Evolutionary conservation across 495 filamentous ascomycete species (phyloP).

Genomic region (Aspergillus cristatus): DNA sequence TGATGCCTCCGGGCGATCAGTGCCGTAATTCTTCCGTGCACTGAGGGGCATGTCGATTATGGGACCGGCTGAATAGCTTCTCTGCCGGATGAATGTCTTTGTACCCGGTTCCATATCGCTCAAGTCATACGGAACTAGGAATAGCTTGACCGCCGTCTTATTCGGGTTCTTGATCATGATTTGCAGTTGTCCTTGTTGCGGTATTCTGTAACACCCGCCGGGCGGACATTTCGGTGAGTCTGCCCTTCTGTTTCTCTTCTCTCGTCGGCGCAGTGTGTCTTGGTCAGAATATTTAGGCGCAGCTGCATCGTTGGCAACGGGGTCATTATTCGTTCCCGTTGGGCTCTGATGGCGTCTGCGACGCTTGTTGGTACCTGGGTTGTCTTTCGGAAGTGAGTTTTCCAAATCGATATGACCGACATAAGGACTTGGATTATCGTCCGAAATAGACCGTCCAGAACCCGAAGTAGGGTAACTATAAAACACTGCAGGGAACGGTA

Average conservation of each 20-base stretch:
- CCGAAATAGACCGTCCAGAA: conserved; percentile 47
- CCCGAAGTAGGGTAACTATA: conserved; percentile 75
- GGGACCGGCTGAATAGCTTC: conserved; percentile 84
- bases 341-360: conserved; percentile 41
- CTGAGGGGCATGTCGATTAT: conserved; percentile 61
- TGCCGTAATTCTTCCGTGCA: conserved; percentile 41
- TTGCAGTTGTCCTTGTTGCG: conserved; percentile 89
- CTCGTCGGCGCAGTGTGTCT: conserved; percentile 24
- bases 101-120: conserved; percentile 91
- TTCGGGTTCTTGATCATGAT: conserved; percentile 96
- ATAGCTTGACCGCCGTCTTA: conserved; percentile 93
- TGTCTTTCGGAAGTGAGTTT: conserved; percentile 50
- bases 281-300: conserved; percentile 9
- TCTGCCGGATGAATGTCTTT: conserved; percentile 94
- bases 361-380: conserved; percentile 31
- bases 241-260: conserved; percentile 52
- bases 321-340: conserved; percentile 17
- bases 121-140: conserved; percentile 90
- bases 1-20: conserved; percentile 32
- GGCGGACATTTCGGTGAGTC: conserved; percentile 64
- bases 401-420: conserved; percentile 92
- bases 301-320: conserved; percentile 5
- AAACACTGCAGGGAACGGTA: conserved; percentile 94
- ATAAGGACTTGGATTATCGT: conserved; percentile 90
- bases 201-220: conserved; percentile 88